These are phyloP conservation scores for Beauveria sp. DNA, from an alignment of 2,329 filamentous ascomycete species.

Conservation along the genomic window DNA sequence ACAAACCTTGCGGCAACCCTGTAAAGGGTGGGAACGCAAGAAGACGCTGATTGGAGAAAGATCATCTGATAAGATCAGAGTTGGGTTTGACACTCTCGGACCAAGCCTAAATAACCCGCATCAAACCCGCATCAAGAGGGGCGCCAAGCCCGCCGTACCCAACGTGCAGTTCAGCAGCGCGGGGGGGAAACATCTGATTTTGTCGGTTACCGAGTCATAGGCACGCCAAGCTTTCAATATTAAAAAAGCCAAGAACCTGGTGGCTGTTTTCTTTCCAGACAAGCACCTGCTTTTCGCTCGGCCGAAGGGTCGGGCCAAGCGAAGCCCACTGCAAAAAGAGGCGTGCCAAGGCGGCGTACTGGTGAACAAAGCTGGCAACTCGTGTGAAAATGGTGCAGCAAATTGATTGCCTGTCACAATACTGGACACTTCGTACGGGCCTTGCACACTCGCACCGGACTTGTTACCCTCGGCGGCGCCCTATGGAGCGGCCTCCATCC, in stretches of 20 bases:
- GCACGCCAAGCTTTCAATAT: not conserved
- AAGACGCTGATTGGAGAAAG: not conserved
- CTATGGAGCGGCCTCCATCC: too few relatives aligned
- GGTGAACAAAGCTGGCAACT: too few relatives aligned
- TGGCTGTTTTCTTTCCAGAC: not conserved
- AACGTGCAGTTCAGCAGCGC: not conserved
- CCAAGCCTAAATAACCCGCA: not conserved
- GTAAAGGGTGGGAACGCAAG: not conserved
- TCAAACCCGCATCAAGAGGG: not conserved
- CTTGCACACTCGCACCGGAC: too few relatives aligned
- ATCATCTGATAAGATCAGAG: conserved; percentile 3
- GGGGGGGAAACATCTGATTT: not conserved
- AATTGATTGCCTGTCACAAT: too few relatives aligned
- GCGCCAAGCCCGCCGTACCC: not conserved
- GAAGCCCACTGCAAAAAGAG: not conserved
- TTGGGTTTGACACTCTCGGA: not conserved
- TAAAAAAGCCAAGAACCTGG: not conserved
- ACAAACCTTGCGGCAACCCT: not conserved
- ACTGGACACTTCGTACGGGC: too few relatives aligned
- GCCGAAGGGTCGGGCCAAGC: not conserved
- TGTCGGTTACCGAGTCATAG: conserved; percentile 1
- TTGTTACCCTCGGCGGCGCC: too few relatives aligned
- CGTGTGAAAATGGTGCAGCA: too few relatives aligned
- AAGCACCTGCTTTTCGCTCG: not conserved
- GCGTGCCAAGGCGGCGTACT: too few relatives aligned